Evolutionary conservation across 129 eudicot genomes (phyloP).

Genomic region (Lonicera japonica): DNA sequence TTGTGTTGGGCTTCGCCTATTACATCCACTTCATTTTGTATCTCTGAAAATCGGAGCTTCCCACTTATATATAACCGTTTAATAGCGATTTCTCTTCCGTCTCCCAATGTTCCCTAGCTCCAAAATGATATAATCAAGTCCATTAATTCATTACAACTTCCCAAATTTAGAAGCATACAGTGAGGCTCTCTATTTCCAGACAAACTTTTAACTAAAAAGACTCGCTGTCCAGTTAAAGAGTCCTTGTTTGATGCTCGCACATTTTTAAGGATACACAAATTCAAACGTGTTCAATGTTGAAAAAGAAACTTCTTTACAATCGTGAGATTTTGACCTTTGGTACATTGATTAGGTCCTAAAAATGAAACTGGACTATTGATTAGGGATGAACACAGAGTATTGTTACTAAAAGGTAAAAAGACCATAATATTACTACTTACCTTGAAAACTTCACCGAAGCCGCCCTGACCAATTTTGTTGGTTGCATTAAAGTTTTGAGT

Average conservation of each 20-base stretch:
- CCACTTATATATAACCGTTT: slow-evolving; percentile 12
- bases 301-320: too few relatives aligned
- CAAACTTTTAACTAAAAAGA: too few relatives aligned
- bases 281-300: too few relatives aligned
- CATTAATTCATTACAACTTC: neutral
- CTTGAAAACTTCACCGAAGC: slow-evolving; percentile 19
- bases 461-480: slow-evolving; percentile 19
- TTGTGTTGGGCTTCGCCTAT: slow-evolving; percentile 14
- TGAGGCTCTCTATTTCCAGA: too few relatives aligned
- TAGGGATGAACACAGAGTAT: too few relatives aligned
- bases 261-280: too few relatives aligned
- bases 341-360: too few relatives aligned
- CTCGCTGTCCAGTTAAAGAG: neutral
- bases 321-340: too few relatives aligned
- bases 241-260: too few relatives aligned
- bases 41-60: neutral
- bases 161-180: neutral
- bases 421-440: neutral
- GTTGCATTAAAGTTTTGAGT: slow-evolving; percentile 10
- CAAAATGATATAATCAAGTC: neutral
- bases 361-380: too few relatives aligned
- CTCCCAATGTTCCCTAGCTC: slow-evolving; percentile 12
- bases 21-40: slow-evolving; percentile 10
- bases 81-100: slow-evolving; percentile 17
- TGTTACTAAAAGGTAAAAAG: too few relatives aligned